phyloP scores from a whole-genome alignment of 2,329 filamentous ascomycete species.

The Microcyclospora tardicrescens region DNA sequence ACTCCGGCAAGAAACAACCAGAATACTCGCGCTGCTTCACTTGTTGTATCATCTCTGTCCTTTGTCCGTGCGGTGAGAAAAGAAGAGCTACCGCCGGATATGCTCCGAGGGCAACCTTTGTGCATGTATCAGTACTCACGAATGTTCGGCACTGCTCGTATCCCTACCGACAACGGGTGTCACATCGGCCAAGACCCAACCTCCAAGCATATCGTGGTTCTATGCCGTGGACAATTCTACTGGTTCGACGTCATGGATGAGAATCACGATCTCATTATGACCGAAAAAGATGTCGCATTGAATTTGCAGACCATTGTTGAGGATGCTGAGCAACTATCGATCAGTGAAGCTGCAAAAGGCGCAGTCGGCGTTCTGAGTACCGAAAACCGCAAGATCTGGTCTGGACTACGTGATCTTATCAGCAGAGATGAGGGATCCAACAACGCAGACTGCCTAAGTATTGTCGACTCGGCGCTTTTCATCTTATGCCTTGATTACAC shows the following conservation, averaged over 20 bases:
- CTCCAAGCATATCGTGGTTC: constrained; percentile 85
- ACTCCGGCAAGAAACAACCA: constrained; percentile 94
- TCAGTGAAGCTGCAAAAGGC: constrained; percentile 89
- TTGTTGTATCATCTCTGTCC: constrained; percentile 78
- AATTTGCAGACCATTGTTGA: constrained; percentile 88
- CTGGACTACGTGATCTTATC: constrained; percentile 73
- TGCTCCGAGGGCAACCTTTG: constrained; percentile 65
- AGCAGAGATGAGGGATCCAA: constrained; percentile 78
- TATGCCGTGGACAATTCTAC: constrained; percentile 93
- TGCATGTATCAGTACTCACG: constrained; percentile 98
- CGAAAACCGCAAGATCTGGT: constrained; percentile 94
- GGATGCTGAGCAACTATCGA: constrained; percentile 77
- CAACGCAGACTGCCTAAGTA: constrained; percentile 89
- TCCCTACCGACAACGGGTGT: constrained; percentile 88
- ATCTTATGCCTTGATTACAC: constrained; percentile 87
- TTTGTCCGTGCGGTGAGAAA: constrained; percentile 87
- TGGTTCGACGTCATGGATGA: constrained; percentile 97
- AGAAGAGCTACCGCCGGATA: constrained; percentile 86
- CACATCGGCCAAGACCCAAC: constrained; percentile 88
- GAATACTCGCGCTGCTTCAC: constrained; percentile 81
- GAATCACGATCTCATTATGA: constrained; percentile 93
- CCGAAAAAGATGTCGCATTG: constrained; percentile 79
- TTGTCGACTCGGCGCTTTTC: constrained; percentile 89
- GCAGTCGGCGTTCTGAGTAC: constrained; percentile 88
- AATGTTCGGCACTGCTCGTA: constrained; percentile 84